phyloP scores from a whole-genome alignment of 768 basidiomycete species.

The Trametes cubensis region DNA sequence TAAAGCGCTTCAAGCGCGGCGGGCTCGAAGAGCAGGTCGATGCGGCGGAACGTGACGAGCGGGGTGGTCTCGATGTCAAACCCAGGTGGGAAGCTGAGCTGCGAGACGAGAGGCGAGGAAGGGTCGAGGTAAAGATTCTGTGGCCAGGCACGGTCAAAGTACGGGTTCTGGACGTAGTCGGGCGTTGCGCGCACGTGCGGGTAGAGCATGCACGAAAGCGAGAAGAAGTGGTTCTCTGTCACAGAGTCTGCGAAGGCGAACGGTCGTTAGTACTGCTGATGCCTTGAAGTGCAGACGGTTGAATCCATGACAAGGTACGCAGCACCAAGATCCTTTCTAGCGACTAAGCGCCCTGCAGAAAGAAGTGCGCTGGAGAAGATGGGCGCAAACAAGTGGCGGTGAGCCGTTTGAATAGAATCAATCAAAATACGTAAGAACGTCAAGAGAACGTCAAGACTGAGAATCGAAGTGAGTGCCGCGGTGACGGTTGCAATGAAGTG shows the following conservation, averaged over 20 bases:
- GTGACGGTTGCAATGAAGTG: no score
- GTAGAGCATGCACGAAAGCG: slow-evolving; percentile 64
- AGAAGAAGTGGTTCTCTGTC: slow-evolving; percentile 75
- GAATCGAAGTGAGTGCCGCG: no score
- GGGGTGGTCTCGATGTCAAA: slow-evolving; percentile 63
- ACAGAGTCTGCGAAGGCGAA: slow-evolving; percentile 54
- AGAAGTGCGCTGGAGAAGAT: no score
- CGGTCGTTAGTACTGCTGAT: neutral
- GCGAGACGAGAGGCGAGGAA: slow-evolving; percentile 48
- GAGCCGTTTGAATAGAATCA: neutral
- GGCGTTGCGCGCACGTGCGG: slow-evolving; percentile 71
- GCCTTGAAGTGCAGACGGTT: neutral
- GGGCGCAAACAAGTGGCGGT: neutral
- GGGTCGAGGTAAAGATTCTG: slow-evolving; percentile 66
- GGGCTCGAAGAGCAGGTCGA: slow-evolving; percentile 58
- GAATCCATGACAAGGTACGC: no score
- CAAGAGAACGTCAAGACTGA: no score
- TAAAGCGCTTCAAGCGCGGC: slow-evolving; percentile 49
- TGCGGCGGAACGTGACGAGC: slow-evolving; percentile 64
- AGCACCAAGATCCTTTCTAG: no score
- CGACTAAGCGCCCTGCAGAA: no score
- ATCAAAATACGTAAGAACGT: neutral
- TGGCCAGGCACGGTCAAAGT: slow-evolving; percentile 66
- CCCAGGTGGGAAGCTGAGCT: slow-evolving; percentile 48
- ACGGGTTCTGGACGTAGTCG: slow-evolving; percentile 53